Evolutionary conservation across 2,329 filamentous ascomycete species (phyloP).

Genomic region (Cryphonectria radicalis): DNA sequence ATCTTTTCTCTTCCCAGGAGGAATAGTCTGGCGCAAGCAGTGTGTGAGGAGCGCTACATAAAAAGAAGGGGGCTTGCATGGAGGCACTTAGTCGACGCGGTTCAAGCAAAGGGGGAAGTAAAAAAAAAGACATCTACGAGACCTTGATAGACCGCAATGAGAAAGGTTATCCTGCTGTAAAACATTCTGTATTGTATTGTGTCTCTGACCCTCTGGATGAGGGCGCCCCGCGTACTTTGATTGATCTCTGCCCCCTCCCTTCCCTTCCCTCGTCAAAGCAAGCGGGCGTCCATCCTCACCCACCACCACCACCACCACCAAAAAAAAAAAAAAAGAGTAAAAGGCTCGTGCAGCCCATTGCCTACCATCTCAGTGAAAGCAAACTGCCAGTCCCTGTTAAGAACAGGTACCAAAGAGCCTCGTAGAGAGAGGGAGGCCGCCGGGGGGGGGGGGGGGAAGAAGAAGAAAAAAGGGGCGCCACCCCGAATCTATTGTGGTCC

Average conservation of each 20-base stretch:
- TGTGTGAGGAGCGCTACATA: neutral
- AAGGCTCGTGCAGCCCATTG: neutral
- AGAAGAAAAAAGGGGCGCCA: no score
- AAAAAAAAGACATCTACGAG: neutral
- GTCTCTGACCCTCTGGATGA: neutral
- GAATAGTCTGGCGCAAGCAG: neutral
- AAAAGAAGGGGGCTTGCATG: neutral
- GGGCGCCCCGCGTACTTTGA: neutral
- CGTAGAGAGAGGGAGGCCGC: no score
- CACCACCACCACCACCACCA: neutral
- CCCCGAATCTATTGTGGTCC: no score
- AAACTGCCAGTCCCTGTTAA: neutral
- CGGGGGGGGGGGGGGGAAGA: no score
- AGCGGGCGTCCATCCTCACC: neutral
- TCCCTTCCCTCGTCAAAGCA: neutral
- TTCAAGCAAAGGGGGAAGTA: no score
- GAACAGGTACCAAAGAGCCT: neutral
- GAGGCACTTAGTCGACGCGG: neutral
- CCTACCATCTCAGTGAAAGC: neutral
- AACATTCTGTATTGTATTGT: slow-evolving; percentile 20
- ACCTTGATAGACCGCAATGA: neutral
- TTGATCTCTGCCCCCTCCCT: no score
- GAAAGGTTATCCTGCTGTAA: neutral
- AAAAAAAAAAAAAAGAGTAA: neutral
- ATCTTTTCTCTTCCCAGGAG: neutral